Percentiles rank a stretch among this genome's conserved stretches.
Evolutionary conservation across 495 filamentous ascomycete genomes (phyloP).

Genomic region (Aspergillus sclerotiicarbonarius): DNA sequence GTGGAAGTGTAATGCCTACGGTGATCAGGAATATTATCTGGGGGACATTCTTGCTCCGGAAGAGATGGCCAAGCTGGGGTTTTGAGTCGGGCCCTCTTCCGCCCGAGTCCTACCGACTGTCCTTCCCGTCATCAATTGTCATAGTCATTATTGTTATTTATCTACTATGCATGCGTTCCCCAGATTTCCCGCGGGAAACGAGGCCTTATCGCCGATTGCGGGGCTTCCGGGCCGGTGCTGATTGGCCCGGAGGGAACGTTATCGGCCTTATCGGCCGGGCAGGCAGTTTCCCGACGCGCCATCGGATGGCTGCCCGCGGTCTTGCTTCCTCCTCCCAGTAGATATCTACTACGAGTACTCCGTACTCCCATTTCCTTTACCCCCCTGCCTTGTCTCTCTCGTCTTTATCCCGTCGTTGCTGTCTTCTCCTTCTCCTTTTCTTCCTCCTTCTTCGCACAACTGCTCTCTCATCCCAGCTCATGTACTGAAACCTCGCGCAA

Average conservation of each 20-base stretch:
- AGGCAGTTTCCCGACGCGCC: constrained; percentile 17
- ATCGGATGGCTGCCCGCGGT: constrained; percentile 18
- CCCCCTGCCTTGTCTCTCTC: neutral
- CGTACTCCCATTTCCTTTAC: neutral
- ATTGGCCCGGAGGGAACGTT: constrained; percentile 8
- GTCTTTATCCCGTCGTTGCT: too few species aligned
- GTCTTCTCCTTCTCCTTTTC: constrained; percentile 6
- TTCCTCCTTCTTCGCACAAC: constrained; percentile 5
- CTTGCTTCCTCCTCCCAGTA: neutral
- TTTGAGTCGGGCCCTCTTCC: too few species aligned
- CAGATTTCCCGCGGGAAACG: constrained; percentile 21
- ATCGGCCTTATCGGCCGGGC: constrained; percentile 16
- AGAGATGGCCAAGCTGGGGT: too few species aligned
- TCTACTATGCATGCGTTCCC: too few species aligned
- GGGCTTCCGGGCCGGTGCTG: neutral
- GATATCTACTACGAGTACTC: neutral
- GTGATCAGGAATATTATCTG: too few species aligned
- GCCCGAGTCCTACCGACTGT: too few species aligned
- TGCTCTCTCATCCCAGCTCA: neutral
- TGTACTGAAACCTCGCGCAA: constrained; percentile 1
- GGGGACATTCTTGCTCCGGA: too few species aligned
- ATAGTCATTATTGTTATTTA: too few species aligned
- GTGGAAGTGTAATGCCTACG: too few species aligned
- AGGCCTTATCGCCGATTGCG: constrained; percentile 2
- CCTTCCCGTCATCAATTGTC: too few species aligned